Evolutionary conservation across 805 yeast species (phyloP), one percentile per base, ranked within the genome.

Genomic region (Yamadazyma scolyti): DNA sequence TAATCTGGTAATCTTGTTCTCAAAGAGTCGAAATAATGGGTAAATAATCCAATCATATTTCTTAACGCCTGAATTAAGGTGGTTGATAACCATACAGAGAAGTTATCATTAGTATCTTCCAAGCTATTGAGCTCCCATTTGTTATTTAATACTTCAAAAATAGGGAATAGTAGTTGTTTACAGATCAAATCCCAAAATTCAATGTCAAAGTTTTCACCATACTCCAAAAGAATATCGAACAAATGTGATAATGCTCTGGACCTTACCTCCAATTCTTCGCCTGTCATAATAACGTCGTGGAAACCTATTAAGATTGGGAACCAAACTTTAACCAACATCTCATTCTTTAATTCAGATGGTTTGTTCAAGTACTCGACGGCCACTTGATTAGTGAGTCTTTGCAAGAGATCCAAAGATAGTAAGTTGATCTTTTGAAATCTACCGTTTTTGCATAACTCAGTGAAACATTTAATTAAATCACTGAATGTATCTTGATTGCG

Each of bases 81-180:
- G 0, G 98, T 89, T 0, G 96, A 87, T 28, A 93, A 64, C 99
- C 99, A 93, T 9, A 94, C 95, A 28, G 96, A 85, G 44, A 87
- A 58, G 39, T 84, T 94, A 54, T 90, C 98, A 44, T 80, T 84
- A 31, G 73, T 74, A 43, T 74, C 76, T 42, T 74, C 77, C 36
- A 77, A 76, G 38, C 74, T 73, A 35, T 45, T 47, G 33, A 81
- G 71, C 42, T 79, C 82, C 79, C 93, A 84, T 48, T 79, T 82
- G 24, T 75, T 73, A 31, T 82, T 76, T 43, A 93, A 68, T 5
- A 87, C 83, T 12, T 79, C 77, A 58, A 93, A 93, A 11, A 93
- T 87, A 2, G 97, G 98, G 70, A 90, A 88, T 37, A 93, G 59
- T 33, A 93, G 66, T 43, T 83, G 74, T 11, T 75, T 71, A 52